Conservation (phyloP, 192 early-diverging fungal genomes). For the Backusella liffmaniae region DNA sequence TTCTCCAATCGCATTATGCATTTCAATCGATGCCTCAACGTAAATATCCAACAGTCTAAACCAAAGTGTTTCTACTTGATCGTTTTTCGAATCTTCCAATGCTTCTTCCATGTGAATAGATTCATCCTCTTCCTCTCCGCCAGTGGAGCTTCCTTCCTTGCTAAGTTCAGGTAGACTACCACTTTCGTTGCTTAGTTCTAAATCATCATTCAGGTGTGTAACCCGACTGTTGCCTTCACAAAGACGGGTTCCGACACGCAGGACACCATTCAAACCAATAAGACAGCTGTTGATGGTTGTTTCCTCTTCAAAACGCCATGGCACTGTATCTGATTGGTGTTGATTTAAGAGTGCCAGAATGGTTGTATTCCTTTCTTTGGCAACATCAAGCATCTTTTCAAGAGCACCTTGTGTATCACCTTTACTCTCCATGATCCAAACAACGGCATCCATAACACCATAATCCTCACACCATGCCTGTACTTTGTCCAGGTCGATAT, state of each 20-base stretch:
- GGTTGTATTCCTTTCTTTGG: slow-evolving; percentile 44
- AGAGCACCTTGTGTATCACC: slow-evolving; percentile 55
- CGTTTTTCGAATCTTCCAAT: slow-evolving; percentile 30
- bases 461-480: slow-evolving; percentile 47
- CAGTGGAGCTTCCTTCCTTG: background rate
- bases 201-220: slow-evolving; percentile 2
- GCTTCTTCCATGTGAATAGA: background rate
- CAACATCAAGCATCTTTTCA: slow-evolving; percentile 53
- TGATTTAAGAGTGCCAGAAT: slow-evolving; percentile 39
- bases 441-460: slow-evolving; percentile 56
- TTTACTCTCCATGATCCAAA: slow-evolving; percentile 60
- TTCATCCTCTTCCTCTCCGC: slow-evolving; percentile 1
- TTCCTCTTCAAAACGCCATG: slow-evolving; percentile 53
- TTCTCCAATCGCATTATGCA: slow-evolving; percentile 24
- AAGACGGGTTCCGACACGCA: slow-evolving; percentile 57
- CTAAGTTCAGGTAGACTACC: background rate
- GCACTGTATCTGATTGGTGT: background rate
- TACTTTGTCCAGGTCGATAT: slow-evolving; percentile 29
- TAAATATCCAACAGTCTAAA: slow-evolving; percentile 57
- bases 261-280: slow-evolving; percentile 52
- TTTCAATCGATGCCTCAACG: slow-evolving; percentile 52
- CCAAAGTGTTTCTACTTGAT: slow-evolving; percentile 54
- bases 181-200: slow-evolving; percentile 26
- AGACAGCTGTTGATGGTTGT: slow-evolving; percentile 43
- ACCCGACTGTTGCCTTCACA: slow-evolving; percentile 47